Conservation (phyloP, 2,329 filamentous ascomycete genomes). For the Hirsutella minnesotensis region DNA sequence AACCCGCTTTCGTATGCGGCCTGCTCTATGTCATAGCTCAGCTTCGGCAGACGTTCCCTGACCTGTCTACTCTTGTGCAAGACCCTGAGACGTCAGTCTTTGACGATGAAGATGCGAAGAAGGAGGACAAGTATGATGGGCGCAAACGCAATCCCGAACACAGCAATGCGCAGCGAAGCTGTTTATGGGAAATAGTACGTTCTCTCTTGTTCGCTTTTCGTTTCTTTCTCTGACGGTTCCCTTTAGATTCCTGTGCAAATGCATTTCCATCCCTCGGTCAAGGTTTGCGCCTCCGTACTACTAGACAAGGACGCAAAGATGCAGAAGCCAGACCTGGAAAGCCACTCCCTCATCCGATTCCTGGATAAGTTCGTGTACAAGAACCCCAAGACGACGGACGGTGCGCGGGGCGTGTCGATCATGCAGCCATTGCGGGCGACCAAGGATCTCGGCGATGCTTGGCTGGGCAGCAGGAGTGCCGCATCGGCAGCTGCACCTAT, state of each 20-base stretch:
- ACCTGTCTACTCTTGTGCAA: conserved; percentile 64
- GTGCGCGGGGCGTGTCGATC: conserved; percentile 70
- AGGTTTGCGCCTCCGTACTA: conserved; percentile 66
- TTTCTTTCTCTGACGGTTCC: conserved; percentile 4
- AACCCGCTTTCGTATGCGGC: conserved; percentile 85
- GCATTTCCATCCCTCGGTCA: conserved; percentile 91
- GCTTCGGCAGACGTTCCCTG: conserved; percentile 67
- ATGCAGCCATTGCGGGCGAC: conserved; percentile 74
- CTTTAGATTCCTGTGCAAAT: conserved; percentile 25
- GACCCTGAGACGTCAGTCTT: conserved; percentile 60
- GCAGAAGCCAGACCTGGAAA: conserved; percentile 79
- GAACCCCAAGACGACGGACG: conserved; percentile 64
- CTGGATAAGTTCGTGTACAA: conserved; percentile 98
- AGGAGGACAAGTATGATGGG: conserved; percentile 56
- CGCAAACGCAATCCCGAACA: conserved; percentile 86
- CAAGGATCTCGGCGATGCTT: conserved; percentile 42
- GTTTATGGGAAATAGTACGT: conserved; percentile 80
- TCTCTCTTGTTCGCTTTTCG: background rate
- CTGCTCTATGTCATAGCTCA: conserved; percentile 84
- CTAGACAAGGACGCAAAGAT: conserved; percentile 59
- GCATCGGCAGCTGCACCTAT: conserved; percentile 34
- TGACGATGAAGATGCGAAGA: conserved; percentile 50
- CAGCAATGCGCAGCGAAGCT: conserved; percentile 85
- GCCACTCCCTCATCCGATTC: conserved; percentile 89
- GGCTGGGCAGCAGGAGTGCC: conserved; percentile 38